phyloP scores from a whole-genome alignment of 2,329 filamentous ascomycete species.

The Hypomyces perniciosus region DNA sequence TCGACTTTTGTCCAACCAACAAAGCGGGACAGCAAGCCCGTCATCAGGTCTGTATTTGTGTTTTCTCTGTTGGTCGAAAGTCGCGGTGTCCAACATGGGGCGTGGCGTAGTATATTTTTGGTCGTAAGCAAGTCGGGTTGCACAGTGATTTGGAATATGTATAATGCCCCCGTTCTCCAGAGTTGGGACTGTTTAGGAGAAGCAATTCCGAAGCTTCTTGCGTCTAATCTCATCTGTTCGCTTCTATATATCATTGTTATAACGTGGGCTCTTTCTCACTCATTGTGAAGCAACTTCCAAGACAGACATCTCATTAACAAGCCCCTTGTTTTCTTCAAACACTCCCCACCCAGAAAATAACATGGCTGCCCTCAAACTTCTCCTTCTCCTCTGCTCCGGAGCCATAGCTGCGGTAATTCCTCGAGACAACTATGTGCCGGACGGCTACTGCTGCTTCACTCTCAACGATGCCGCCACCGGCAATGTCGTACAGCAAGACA shows the following conservation, averaged over 20 bases:
- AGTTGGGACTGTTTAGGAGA: too few relatives aligned
- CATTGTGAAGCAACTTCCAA: too few relatives aligned
- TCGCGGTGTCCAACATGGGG: not conserved
- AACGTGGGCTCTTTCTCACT: too few relatives aligned
- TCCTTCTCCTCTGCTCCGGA: slow-evolving; percentile 17
- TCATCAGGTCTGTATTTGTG: not conserved
- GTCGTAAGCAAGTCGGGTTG: not conserved
- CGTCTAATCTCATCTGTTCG: too few relatives aligned
- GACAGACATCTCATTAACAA: not conserved
- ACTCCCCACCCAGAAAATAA: not conserved
- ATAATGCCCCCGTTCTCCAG: not conserved
- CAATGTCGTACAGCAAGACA: slow-evolving; percentile 22
- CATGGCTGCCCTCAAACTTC: slow-evolving; percentile 17
- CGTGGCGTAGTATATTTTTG: not conserved
- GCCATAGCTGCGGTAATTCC: slow-evolving; percentile 18
- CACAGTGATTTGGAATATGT: not conserved
- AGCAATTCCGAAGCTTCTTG: too few relatives aligned
- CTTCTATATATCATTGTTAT: too few relatives aligned
- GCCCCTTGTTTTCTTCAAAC: not conserved
- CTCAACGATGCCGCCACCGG: slow-evolving; percentile 22
- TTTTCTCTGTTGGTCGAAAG: not conserved
- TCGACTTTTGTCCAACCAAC: not conserved
- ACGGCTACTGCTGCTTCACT: slow-evolving; percentile 27
- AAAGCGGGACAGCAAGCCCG: not conserved
- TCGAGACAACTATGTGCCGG: slow-evolving; percentile 15